Evolutionary conservation across 139 green algal genomes (phyloP).

Genomic region (Chlamydomonas sp.): DNA sequence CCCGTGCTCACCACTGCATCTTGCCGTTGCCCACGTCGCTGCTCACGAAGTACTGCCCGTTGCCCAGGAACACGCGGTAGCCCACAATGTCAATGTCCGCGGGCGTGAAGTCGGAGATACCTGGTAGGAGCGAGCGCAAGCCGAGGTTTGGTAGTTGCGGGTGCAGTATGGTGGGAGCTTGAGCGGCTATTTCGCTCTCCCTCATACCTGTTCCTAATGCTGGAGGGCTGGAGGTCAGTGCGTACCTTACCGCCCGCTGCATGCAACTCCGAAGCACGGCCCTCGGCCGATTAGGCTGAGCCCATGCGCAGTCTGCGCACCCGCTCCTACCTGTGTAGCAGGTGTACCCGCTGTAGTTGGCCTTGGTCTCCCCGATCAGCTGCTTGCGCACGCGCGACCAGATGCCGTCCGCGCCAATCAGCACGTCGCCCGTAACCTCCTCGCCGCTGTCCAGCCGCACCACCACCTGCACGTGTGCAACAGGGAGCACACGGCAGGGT

Average conservation of each 20-base stretch:
- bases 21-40: conserved; percentile 96
- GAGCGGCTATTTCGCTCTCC: background rate
- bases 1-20: conserved; percentile 88
- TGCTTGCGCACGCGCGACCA: conserved; percentile 83
- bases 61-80: conserved; percentile 97
- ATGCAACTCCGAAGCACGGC: background rate
- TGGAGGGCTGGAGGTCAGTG: too few relatives aligned
- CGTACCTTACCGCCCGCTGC: too few relatives aligned
- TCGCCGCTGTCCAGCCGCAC: conserved; percentile 23
- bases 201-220: too few relatives aligned
- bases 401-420: conserved; percentile 97
- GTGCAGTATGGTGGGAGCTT: background rate
- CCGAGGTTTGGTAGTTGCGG: too few relatives aligned
- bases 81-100: conserved; percentile 88
- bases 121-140: conserved; percentile 22
- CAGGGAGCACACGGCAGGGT: background rate
- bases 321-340: conserved; percentile 83
- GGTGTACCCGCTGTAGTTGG: conserved; percentile 90
- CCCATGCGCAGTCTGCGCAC: background rate
- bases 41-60: conserved; percentile 97
- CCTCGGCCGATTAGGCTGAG: background rate
- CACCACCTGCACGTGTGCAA: conserved; percentile 64
- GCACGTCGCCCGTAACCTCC: conserved; percentile 75
- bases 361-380: conserved; percentile 70
- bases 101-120: conserved; percentile 92